phyloP scores from a whole-genome alignment of 1,284 basidiomycete genomes.

The Ceratobasidium sp. region DNA sequence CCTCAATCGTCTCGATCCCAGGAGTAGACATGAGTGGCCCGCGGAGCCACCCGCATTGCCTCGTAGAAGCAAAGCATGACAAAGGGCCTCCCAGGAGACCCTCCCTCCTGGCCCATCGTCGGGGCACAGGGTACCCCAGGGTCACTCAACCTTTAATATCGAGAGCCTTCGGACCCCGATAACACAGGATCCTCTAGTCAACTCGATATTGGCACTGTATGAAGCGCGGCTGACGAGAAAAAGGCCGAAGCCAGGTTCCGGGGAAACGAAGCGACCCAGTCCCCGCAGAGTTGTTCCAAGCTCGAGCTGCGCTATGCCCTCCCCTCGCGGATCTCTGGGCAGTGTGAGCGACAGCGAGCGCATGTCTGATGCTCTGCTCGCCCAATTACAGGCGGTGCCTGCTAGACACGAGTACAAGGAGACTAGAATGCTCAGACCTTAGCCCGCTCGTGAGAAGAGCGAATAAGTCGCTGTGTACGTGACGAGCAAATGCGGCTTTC shows the following conservation, averaged over 20 bases:
- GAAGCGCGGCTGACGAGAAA: slow-evolving; percentile 17
- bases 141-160: too few relatives aligned
- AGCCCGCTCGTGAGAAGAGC: slow-evolving; percentile 31
- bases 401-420: slow-evolving; percentile 33
- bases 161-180: too few relatives aligned
- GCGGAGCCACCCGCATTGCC: neutral
- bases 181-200: too few relatives aligned
- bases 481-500: slow-evolving; percentile 37
- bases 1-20: neutral
- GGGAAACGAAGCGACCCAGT: slow-evolving; percentile 11
- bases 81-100: too few relatives aligned
- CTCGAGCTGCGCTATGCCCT: slow-evolving; percentile 18
- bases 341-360: slow-evolving; percentile 8
- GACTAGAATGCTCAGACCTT: slow-evolving; percentile 37
- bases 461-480: slow-evolving; percentile 15
- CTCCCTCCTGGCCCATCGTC: too few relatives aligned
- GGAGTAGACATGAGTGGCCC: neutral
- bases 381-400: slow-evolving; percentile 27
- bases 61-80: too few relatives aligned
- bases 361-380: slow-evolving; percentile 38
- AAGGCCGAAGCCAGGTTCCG: neutral
- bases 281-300: slow-evolving; percentile 38
- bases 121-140: too few relatives aligned
- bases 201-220: too few relatives aligned
- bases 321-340: slow-evolving; percentile 32